Conservation (phyloP, 352 stramenopile species). For the Globisporangium nodosum region DNA sequence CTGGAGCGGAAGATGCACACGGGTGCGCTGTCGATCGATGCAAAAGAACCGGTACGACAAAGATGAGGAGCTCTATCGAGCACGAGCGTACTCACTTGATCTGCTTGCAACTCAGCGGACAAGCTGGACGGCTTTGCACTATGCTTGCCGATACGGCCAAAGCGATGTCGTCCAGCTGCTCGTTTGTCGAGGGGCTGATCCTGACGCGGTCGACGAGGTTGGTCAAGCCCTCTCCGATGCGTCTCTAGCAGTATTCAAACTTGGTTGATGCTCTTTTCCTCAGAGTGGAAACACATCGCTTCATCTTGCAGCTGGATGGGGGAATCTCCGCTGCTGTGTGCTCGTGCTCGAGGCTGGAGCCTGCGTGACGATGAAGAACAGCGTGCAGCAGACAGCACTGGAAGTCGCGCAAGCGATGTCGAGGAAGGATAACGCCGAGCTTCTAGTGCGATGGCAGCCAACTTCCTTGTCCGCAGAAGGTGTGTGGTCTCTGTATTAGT, state of each 20-base stretch:
- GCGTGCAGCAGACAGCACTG: conserved; percentile 27
- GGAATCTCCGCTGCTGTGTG: conserved; percentile 44
- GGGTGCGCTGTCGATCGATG: conserved; percentile 21
- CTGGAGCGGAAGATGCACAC: conserved; percentile 25
- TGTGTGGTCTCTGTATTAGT: conserved; percentile 6
- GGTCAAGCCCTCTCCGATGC: neutral
- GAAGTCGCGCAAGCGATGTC: conserved; percentile 32
- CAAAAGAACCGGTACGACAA: conserved; percentile 43
- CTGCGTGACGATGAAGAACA: conserved; percentile 22
- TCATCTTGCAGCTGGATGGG: conserved; percentile 66
- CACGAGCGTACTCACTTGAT: neutral
- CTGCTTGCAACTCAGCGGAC: conserved; percentile 23
- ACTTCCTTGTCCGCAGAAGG: conserved; percentile 32
- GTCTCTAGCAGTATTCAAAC: no score
- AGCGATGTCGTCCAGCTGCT: conserved; percentile 40
- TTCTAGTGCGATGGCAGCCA: conserved; percentile 53
- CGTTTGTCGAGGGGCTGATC: conserved; percentile 35
- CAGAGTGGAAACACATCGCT: conserved; percentile 65
- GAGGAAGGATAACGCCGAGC: conserved; percentile 24
- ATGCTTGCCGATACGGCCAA: conserved; percentile 49
- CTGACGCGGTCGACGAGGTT: conserved; percentile 42
- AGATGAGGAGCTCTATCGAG: neutral
- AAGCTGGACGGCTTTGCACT: conserved; percentile 58
- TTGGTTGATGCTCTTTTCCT: neutral
- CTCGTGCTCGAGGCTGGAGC: conserved; percentile 53